Base-by-base conservation (phyloP, 805 yeast genomes). In the Priceomyces medius region DNA sequence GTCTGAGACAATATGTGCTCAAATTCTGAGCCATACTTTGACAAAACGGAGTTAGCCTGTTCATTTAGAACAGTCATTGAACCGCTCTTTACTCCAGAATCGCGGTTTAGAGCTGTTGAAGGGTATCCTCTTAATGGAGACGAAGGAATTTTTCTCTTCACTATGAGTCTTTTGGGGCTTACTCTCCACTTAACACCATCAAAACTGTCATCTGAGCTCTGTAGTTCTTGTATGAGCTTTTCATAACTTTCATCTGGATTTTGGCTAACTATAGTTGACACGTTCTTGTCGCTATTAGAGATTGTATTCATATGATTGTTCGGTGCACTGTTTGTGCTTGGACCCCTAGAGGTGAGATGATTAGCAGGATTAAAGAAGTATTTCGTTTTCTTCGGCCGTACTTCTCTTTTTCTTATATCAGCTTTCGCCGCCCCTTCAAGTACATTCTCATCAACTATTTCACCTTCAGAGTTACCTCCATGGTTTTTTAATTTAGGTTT, bases 131-230 rank as follows among this genome's bases (percentile, higher is more conserved):
- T 63, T 32, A 74, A 49, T 0, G 80, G 80, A 3, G 79, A 74
- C 2, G 77, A 71, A 1, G 71, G 68, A 7, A 67, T 42, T 14
- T 51, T 47, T 10, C 34, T 40, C 17, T 31, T 31, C 12, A 31
- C 29, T 16, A 39, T 28, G 32, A 39, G 34, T 37, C 35, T 37
- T 43, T 46, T 38, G 20, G 77, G 76, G 4, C 74, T 67, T 10
- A 55, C 54, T 12, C 63, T 71, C 78, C 78, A 73, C 35, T 67
- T 54, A 23, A 70, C 58, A 1, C 74, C 74, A 32, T 70, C 75
- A 44, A 65, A 68, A 42, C 71, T 66, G 38, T 70, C 74, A 41
- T 70, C 75, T 0, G 74, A 67, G 42, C 69, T 61, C 40, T 64
- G 71, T 19, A 50, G 56, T 14, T 59, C 63, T 19, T 24, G 43